phyloP scores from a whole-genome alignment of 768 basidiomycete species.

The Dentipellis sp. region DNA sequence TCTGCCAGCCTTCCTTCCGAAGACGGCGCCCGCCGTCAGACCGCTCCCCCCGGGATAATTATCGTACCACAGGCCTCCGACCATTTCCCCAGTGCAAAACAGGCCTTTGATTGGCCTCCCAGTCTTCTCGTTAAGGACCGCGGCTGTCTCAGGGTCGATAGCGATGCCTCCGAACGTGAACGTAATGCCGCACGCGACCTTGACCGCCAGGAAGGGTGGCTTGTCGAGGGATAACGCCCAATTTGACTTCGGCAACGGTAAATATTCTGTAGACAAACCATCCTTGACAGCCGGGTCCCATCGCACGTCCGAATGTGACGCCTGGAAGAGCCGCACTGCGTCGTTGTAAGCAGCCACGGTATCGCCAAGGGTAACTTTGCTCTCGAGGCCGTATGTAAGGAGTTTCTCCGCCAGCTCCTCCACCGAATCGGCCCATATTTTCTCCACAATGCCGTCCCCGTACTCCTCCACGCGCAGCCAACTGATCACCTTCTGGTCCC shows the following conservation, averaged over 20 bases:
- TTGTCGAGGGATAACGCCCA: constrained; percentile 53
- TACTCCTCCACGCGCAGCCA: constrained; percentile 58
- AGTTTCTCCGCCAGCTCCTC: constrained; percentile 44
- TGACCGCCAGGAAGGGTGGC: constrained; percentile 54
- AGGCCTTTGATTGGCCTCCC: constrained; percentile 40
- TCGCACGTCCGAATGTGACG: constrained; percentile 22
- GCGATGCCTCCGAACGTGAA: constrained; percentile 67
- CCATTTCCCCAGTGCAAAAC: constrained; percentile 63
- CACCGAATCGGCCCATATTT: constrained; percentile 36
- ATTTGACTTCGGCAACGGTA: constrained; percentile 50
- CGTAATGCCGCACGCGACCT: constrained; percentile 60
- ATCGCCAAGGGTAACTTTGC: constrained; percentile 30
- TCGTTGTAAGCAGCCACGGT: constrained; percentile 45
- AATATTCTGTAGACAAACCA: constrained; percentile 40
- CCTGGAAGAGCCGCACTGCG: constrained; percentile 30
- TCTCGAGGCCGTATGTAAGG: constrained; percentile 33
- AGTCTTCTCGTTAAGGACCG: constrained; percentile 35
- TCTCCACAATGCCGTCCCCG: constrained; percentile 49
- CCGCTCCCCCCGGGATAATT: constrained; percentile 71
- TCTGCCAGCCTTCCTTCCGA: constrained; percentile 47
- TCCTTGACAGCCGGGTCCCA: constrained; percentile 67
- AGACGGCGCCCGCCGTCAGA: constrained; percentile 55
- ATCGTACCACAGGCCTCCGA: constrained; percentile 50
- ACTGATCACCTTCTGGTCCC: constrained; percentile 36
- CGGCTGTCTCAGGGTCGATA: constrained; percentile 45